Evolutionary conservation across 768 basidiomycete species (phyloP).

Genomic region (Amanita fuliginea): DNA sequence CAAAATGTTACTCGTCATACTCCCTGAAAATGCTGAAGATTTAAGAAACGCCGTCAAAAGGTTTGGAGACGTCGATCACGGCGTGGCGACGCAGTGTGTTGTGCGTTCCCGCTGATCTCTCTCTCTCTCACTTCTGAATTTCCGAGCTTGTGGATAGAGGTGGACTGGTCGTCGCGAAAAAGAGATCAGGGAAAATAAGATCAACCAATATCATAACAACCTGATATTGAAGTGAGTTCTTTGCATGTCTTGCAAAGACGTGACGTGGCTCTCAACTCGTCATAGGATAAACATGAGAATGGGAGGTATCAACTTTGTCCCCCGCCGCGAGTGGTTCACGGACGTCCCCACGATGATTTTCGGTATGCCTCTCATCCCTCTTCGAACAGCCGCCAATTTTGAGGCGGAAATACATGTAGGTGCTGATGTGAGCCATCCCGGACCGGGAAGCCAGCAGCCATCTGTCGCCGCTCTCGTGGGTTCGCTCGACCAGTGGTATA

Average conservation of each 20-base stretch:
- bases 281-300: slow-evolving; percentile 42
- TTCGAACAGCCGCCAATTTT: not conserved
- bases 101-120: not conserved
- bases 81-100: slow-evolving; percentile 11
- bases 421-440: slow-evolving; percentile 56
- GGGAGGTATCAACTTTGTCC: slow-evolving; percentile 37
- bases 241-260: not conserved
- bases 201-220: slow-evolving; percentile 47
- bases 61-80: slow-evolving; percentile 36
- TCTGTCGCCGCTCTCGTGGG: slow-evolving; percentile 53
- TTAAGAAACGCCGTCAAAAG: slow-evolving; percentile 38
- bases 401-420: slow-evolving; percentile 20
- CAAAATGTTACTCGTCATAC: slow-evolving; percentile 35
- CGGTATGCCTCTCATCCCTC: slow-evolving; percentile 19
- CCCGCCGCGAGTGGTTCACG: slow-evolving; percentile 15
- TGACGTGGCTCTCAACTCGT: not conserved
- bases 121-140: slow-evolving; percentile 3
- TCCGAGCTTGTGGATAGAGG: slow-evolving; percentile 3
- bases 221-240: slow-evolving; percentile 37
- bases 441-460: slow-evolving; percentile 37
- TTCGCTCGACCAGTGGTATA: slow-evolving; percentile 34
- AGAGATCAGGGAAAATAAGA: slow-evolving; percentile 10
- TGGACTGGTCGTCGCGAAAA: slow-evolving; percentile 18
- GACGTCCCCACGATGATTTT: slow-evolving; percentile 26
- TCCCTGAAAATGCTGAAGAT: slow-evolving; percentile 37